Evolutionary conservation across 225 moss, liverwort and hornwort species (phyloP).

Genomic region (Sphagnum tenellum): DNA sequence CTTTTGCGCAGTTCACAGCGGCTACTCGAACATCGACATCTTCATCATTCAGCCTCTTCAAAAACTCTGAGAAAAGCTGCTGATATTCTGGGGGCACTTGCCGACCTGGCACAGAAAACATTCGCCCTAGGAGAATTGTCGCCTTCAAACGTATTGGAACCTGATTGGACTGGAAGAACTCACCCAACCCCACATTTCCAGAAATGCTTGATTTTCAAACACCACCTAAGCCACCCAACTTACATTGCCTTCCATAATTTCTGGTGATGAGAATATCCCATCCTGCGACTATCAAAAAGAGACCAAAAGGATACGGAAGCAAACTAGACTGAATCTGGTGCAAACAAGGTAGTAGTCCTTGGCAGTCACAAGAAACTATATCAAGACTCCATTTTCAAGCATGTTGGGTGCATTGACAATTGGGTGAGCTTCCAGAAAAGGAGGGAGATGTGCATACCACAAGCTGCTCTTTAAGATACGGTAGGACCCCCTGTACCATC

Average conservation of each 20-base stretch:
- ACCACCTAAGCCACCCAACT: too few relatives aligned
- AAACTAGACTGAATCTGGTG: too few relatives aligned
- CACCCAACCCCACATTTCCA: too few relatives aligned
- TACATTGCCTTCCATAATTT: too few relatives aligned
- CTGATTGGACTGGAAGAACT: constrained; percentile 66
- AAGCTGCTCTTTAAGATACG: constrained; percentile 73
- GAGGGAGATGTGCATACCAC: constrained; percentile 29
- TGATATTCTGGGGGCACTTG: constrained; percentile 76
- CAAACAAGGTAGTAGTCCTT: too few relatives aligned
- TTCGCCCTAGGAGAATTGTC: constrained; percentile 61
- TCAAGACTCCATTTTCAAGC: too few relatives aligned
- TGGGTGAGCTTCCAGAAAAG: too few relatives aligned
- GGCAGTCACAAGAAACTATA: too few relatives aligned
- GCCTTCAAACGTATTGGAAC: constrained; percentile 76
- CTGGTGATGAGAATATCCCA: too few relatives aligned
- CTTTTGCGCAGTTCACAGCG: constrained; percentile 67
- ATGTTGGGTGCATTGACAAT: too few relatives aligned
- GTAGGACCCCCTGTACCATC: constrained; percentile 74
- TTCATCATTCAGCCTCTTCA: constrained; percentile 74
- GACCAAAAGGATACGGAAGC: neutral
- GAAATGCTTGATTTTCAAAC: too few relatives aligned
- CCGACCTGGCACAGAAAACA: constrained; percentile 75
- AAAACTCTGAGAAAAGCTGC: constrained; percentile 64
- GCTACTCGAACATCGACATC: constrained; percentile 71
- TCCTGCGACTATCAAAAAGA: too few relatives aligned